phyloP scores from a whole-genome alignment of 495 filamentous ascomycete genomes.

The Annulohypoxylon nitens region DNA sequence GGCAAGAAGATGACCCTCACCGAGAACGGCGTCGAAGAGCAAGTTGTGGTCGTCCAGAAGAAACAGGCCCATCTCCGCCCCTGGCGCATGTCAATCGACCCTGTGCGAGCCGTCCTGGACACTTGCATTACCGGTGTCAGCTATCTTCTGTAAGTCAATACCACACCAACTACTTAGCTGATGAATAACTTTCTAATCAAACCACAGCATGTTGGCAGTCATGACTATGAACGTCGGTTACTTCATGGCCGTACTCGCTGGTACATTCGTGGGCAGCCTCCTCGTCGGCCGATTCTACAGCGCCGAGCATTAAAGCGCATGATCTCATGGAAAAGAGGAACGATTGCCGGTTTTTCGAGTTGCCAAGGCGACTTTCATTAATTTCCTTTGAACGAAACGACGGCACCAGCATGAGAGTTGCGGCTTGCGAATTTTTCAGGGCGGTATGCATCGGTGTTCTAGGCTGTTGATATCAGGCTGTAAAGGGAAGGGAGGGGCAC shows the following conservation, averaged over 20 bases:
- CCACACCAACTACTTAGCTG: neutral
- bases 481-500: constrained; percentile 30
- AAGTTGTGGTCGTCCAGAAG: constrained; percentile 75
- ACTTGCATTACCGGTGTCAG: constrained; percentile 79
- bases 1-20: constrained; percentile 71
- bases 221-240: constrained; percentile 99
- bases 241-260: constrained; percentile 86
- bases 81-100: constrained; percentile 84
- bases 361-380: constrained; percentile 42
- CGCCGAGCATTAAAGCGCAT: constrained; percentile 34
- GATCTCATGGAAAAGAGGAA: constrained; percentile 19
- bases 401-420: constrained; percentile 19
- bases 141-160: constrained; percentile 86
- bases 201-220: constrained; percentile 90
- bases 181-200: constrained; percentile 32
- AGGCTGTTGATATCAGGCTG: constrained; percentile 48
- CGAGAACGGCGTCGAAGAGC: constrained; percentile 79
- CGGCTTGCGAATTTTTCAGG: constrained; percentile 15
- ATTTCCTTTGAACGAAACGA: constrained; percentile 35
- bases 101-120: constrained; percentile 76
- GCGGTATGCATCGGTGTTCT: constrained; percentile 38
- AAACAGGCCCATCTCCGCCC: constrained; percentile 65
- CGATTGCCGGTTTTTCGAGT: constrained; percentile 30
- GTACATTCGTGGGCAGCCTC: constrained; percentile 87
- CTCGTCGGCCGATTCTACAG: constrained; percentile 75